These are phyloP conservation scores for Teratosphaeria zuluensis DNA, from an alignment of 2,329 filamentous ascomycete genomes.

Conservation along the genomic window DNA sequence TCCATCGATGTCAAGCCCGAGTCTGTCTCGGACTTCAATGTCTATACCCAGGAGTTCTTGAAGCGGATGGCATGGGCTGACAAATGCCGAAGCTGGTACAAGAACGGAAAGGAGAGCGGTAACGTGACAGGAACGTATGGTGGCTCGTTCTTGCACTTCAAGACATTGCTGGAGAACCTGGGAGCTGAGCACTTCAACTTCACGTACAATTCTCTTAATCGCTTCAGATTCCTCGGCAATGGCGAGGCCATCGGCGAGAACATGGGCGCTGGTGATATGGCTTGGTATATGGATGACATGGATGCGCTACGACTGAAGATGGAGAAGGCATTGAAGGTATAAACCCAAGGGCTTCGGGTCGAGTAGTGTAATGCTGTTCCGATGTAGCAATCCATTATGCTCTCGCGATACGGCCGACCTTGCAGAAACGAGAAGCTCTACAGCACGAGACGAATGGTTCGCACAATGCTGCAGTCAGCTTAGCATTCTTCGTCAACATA, in stretches of 20 bases:
- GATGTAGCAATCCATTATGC: neutral
- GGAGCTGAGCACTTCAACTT: constrained; percentile 2
- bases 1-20: constrained; percentile 1
- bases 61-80: constrained; percentile 2
- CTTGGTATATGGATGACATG: constrained; percentile 2
- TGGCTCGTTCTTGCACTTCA: constrained; percentile 2
- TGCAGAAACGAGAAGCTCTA: too few species aligned
- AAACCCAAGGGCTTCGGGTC: neutral
- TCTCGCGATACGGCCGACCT: too few species aligned
- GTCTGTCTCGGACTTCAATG: constrained; percentile 1
- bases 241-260: constrained; percentile 2
- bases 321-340: neutral
- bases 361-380: neutral
- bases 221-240: constrained; percentile 1
- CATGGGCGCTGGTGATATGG: constrained; percentile 1
- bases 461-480: too few species aligned
- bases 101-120: constrained; percentile 1
- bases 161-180: constrained; percentile 1
- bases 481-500: too few species aligned
- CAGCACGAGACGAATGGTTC: too few species aligned
- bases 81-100: constrained; percentile 4
- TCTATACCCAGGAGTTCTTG: constrained; percentile 2
- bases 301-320: neutral
- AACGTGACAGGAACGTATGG: neutral
- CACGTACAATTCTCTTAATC: neutral